These are phyloP conservation scores for Suillus decipiens DNA, from an alignment of 768 basidiomycete species.

Conservation along the genomic window DNA sequence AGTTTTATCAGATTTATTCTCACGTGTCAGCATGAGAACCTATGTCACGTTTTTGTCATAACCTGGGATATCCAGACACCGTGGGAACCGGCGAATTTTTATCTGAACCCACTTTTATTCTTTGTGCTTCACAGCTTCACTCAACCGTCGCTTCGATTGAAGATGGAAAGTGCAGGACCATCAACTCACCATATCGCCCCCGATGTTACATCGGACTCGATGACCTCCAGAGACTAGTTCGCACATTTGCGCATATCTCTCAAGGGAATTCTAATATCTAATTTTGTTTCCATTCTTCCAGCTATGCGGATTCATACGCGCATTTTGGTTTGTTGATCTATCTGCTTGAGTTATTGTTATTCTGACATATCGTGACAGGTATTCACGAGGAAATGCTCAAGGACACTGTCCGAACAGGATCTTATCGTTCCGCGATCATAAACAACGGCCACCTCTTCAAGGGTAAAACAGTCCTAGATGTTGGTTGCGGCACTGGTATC, in stretches of 20 bases:
- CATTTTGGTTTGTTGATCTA: conserved; percentile 71
- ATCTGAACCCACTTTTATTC: not conserved
- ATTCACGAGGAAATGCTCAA: conserved; percentile 99
- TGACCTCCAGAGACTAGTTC: conserved; percentile 92
- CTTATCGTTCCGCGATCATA: conserved; percentile 92
- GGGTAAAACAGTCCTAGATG: conserved; percentile 95
- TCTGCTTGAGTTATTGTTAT: not conserved
- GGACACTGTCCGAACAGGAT: conserved; percentile 91
- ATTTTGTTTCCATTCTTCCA: conserved; percentile 41
- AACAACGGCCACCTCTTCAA: conserved; percentile 96
- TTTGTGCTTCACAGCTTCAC: not conserved
- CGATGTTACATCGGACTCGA: conserved; percentile 39
- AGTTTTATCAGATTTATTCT: conserved; percentile 3
- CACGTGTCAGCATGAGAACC: not conserved
- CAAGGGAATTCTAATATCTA: conserved; percentile 37
- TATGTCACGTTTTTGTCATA: not conserved
- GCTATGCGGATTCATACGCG: conserved; percentile 95
- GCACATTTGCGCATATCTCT: conserved; percentile 37
- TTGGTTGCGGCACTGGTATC: conserved; percentile 98
- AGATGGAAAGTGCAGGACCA: conserved; percentile 33
- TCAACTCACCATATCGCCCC: conserved; percentile 22
- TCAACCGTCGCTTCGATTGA: conserved; percentile 9
- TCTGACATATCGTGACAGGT: conserved; percentile 46
- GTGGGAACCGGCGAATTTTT: conserved; percentile 9
- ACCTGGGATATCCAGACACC: conserved; percentile 11